Base-by-base conservation (phyloP, 2,329 filamentous ascomycete species). In the Neonectria coccinea region DNA sequence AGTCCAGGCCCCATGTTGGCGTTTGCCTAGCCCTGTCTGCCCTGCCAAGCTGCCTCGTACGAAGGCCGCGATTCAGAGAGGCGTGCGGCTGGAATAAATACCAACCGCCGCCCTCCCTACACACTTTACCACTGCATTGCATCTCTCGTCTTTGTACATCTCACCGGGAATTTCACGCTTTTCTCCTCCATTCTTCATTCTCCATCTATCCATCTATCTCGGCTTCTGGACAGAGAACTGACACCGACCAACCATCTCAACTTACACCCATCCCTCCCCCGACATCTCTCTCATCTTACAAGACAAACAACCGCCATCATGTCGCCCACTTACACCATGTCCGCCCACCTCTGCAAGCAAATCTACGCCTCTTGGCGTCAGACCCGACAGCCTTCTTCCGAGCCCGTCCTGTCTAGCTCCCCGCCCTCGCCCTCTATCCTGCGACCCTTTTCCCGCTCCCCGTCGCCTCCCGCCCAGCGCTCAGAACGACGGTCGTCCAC, bases 311-410 rank as follows among this genome's bases (percentile, higher is more conserved):
- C 61, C 45, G 44, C 54, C 67, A 79, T 68, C 44, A 88, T 88
- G 86, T 82, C 85, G 59, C 85, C 85, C 55, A 87, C 86, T 41
- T 86, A 88, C 79, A 88, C 86, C 68, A 87, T 88, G 82, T 87
- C 86, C 16, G 85, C 86, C 70, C 86, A 88, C 71, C 79, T 88
- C 76, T 86, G 85, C 84, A 87, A 86, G 77, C 81, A 88, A 72
- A 85, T 88, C 78, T 85, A 83, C 79, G 80, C 84, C 56, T 88
- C 86, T n/a, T 88, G 86, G 84, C 82, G 82, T 67, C 83, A 86
- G 73, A 77, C 81, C 50, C 81, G 81, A 68, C 81, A 83, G 67
- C 75, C 78, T 29, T 78, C 77, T 4, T 74, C 79, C 56, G 78
- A 81, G 14, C 65, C 76, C 50, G 60, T 66, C 62, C 68, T 74